A percentile compares a stretch with the other conserved stretches of the same genome.
Evolutionary conservation across 495 filamentous ascomycete genomes (phyloP).

Genomic region (Xylona heveae): DNA sequence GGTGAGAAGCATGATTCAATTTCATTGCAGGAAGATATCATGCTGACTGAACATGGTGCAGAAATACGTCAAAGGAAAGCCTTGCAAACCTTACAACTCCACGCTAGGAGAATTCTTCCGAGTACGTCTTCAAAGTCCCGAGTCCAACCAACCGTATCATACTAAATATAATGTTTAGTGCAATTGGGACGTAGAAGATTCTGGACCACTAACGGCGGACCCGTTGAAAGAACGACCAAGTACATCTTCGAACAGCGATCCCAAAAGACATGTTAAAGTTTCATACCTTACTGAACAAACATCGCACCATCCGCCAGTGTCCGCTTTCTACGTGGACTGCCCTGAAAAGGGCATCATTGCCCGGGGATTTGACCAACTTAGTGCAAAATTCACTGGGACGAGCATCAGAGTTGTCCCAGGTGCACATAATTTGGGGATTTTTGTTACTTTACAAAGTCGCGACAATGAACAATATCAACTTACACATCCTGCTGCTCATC

Average conservation of each 20-base stretch:
- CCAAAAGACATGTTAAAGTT: slow-evolving; percentile 41
- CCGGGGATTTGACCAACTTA: slow-evolving; percentile 83
- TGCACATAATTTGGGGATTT: slow-evolving; percentile 87
- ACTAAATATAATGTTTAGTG: slow-evolving; percentile 31
- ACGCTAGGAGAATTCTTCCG: slow-evolving; percentile 95
- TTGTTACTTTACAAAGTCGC: slow-evolving; percentile 61
- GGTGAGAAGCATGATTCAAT: slow-evolving; percentile 19
- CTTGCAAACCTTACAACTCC: slow-evolving; percentile 97
- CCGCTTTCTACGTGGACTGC: slow-evolving; percentile 86
- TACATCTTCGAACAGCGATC: slow-evolving; percentile 14
- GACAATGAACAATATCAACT: slow-evolving; percentile 83
- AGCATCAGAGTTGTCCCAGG: slow-evolving; percentile 80
- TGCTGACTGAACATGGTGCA: slow-evolving; percentile 10
- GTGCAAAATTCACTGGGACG: slow-evolving; percentile 93
- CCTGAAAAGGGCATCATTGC: slow-evolving; percentile 78
- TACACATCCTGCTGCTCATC: slow-evolving; percentile 81
- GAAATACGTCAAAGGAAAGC: slow-evolving; percentile 97
- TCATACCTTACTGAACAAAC: slow-evolving; percentile 94
- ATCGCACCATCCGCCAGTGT: slow-evolving; percentile 96
- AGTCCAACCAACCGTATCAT: not conserved
- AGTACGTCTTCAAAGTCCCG: slow-evolving; percentile 23
- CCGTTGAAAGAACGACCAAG: slow-evolving; percentile 7
- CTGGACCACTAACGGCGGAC: slow-evolving; percentile 24
- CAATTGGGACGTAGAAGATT: slow-evolving; percentile 78
- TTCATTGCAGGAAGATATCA: not conserved